Evolutionary conservation across 768 basidiomycete species (phyloP), one percentile per base, ranked within the genome.

Genomic region (Rubroboletus pulcherrimus): DNA sequence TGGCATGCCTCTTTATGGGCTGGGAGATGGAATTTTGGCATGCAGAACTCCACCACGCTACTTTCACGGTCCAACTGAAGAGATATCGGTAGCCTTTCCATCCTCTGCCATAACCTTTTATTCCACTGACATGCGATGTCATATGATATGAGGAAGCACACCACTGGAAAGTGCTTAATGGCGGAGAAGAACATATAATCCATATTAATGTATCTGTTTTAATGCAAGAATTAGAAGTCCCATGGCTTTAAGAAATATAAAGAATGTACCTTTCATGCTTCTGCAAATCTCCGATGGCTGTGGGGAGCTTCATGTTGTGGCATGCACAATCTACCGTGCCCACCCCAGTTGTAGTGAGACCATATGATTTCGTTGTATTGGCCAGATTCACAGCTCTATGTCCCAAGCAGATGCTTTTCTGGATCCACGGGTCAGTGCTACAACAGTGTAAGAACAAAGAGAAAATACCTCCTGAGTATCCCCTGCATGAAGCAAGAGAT

Each of bases 251-350:
- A 34, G 35, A 9, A 37, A 37, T 15, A 10, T 37, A 10, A 10
- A 15, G 14, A 37, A 37, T 7, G 9, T 37, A 63, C 57, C 29
- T 62, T 57, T 63, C 63, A 1, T 63, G 59, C 34, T 63, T 58
- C 51, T 65, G 63, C 5, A 65, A 42, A 35, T 65, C 62, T 1
- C 53, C 53, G 0, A 65, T 33, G 0, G 51, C 58, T 2, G 49
- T 54, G 0, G 62, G 59, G 7, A 59, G 39, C 31, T 65, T 68
- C 53, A 66, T 51, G 24, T 58, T 54, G 29, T 66, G 61, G 0
- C 41, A 44, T 7, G 60, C 62, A 48, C 74, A 76, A 19, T 67
- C 62, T 1, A 66, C 58, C 0, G 58, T 61, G 0, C 67, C 73
- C 0, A 73, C 54, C 0, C 75, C 72, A 17, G 62, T 73, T 9